A percentile compares a stretch with the other conserved stretches of the same genome.
Conservation (phyloP, 2,329 filamentous ascomycete genomes). For the Cephalotrichum gorgonifer region DNA sequence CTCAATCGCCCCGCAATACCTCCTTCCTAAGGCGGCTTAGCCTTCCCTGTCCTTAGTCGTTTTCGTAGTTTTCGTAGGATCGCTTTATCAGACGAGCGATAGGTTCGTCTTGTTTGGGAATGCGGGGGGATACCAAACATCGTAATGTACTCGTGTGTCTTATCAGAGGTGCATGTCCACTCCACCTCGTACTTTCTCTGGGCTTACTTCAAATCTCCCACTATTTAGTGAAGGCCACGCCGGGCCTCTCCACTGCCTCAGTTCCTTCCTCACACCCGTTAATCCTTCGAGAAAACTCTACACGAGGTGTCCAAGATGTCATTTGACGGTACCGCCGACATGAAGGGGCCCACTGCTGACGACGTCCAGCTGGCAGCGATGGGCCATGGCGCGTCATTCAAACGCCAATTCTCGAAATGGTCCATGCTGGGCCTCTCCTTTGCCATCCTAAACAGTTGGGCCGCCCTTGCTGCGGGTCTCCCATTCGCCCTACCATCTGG, state of each 20-base stretch:
- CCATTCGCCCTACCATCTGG: conserved; percentile 53
- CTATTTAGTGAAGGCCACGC: background rate
- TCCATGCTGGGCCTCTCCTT: conserved; percentile 38
- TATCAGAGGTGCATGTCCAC: too few relatives aligned
- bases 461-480: conserved; percentile 35
- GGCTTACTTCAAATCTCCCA: background rate
- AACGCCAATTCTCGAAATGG: conserved; percentile 37
- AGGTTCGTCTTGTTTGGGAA: background rate
- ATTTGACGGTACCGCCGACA: background rate
- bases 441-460: conserved; percentile 40
- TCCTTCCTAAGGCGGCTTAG: background rate
- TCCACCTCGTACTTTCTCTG: too few relatives aligned
- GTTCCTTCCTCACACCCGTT: too few relatives aligned
- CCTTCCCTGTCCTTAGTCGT: background rate
- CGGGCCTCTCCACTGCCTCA: too few relatives aligned
- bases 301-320: background rate
- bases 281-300: too few relatives aligned
- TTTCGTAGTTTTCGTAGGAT: background rate
- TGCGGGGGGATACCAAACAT: too few relatives aligned
- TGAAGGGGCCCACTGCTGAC: conserved; percentile 12
- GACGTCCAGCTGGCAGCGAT: conserved; percentile 29
- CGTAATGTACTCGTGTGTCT: too few relatives aligned
- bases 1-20: background rate
- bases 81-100: background rate
- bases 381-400: conserved; percentile 37